These are phyloP conservation scores for Talaromyces proteolyticus DNA, from an alignment of 495 filamentous ascomycete genomes.

Conservation along the genomic window DNA sequence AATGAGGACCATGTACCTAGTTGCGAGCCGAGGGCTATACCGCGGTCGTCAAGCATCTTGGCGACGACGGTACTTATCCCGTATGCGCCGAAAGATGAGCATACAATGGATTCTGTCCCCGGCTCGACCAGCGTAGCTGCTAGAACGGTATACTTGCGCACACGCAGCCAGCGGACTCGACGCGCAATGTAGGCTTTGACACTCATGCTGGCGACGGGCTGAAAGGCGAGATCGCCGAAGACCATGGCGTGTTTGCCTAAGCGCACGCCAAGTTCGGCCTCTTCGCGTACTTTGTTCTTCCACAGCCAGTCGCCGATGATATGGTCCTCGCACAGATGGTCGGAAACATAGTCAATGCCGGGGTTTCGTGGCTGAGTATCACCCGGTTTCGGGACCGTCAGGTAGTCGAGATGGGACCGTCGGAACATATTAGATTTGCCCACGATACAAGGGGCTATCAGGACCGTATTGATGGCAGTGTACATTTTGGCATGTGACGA, in stretches of 20 bases:
- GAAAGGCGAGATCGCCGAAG: constrained; percentile 79
- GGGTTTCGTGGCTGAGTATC: constrained; percentile 33
- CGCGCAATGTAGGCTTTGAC: constrained; percentile 73
- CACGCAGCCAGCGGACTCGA: constrained; percentile 84
- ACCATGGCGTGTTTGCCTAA: constrained; percentile 78
- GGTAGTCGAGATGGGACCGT: constrained; percentile 75
- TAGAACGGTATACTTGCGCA: constrained; percentile 89
- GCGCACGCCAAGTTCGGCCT: constrained; percentile 30
- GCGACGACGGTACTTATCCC: constrained; percentile 66
- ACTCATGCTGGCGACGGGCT: constrained; percentile 82
- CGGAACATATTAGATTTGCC: constrained; percentile 99
- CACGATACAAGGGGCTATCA: constrained; percentile 86
- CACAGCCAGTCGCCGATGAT: constrained; percentile 90
- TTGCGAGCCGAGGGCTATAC: constrained; percentile 33
- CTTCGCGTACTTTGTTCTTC: constrained; percentile 48
- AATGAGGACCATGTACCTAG: constrained; percentile 66
- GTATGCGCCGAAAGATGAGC: constrained; percentile 73
- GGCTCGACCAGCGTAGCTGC: constrained; percentile 91
- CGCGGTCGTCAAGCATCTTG: constrained; percentile 46
- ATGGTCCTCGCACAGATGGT: constrained; percentile 98
- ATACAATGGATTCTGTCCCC: constrained; percentile 83
- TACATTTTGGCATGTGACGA: constrained; percentile 98
- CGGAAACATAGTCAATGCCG: constrained; percentile 87
- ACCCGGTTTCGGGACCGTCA: constrained; percentile 51
- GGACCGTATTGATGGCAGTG: constrained; percentile 90